Evolutionary conservation across 495 filamentous ascomycete genomes (phyloP).

Genomic region (Lasiosphaeria ovina): DNA sequence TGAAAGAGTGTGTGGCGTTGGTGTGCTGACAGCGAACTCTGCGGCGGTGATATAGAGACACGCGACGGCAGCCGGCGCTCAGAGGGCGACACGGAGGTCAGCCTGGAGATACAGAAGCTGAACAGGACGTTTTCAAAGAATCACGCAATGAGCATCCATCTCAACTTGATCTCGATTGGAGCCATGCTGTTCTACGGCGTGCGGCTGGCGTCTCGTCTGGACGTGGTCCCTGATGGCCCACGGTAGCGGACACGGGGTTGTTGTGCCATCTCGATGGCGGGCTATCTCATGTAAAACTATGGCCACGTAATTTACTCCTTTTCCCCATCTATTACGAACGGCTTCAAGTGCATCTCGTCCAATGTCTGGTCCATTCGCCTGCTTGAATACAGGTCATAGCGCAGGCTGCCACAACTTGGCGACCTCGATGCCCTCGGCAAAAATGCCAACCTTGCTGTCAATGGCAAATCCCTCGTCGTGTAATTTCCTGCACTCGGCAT

Average conservation of each 20-base stretch:
- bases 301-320: no score
- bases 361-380: no score
- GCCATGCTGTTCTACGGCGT: conserved; percentile 53
- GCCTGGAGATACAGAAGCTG: conserved; percentile 35
- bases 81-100: conserved; percentile 10
- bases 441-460: conserved; percentile 68
- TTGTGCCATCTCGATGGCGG: no score
- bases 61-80: conserved; percentile 15
- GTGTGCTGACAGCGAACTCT: not conserved
- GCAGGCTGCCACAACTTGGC: not conserved
- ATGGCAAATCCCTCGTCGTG: conserved; percentile 66
- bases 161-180: conserved; percentile 52
- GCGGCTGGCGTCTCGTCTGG: conserved; percentile 33
- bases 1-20: not conserved
- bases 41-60: conserved; percentile 20
- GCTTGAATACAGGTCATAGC: not conserved
- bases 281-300: no score
- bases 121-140: conserved; percentile 47
- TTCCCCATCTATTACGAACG: no score
- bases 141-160: conserved; percentile 57
- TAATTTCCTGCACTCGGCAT: conserved; percentile 53
- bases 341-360: no score
- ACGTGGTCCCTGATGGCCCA: not conserved
- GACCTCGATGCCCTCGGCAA: conserved; percentile 69
- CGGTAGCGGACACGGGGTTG: no score